Evolutionary conservation across 768 basidiomycete genomes (phyloP).

Genomic region (Suillus subluteus): DNA sequence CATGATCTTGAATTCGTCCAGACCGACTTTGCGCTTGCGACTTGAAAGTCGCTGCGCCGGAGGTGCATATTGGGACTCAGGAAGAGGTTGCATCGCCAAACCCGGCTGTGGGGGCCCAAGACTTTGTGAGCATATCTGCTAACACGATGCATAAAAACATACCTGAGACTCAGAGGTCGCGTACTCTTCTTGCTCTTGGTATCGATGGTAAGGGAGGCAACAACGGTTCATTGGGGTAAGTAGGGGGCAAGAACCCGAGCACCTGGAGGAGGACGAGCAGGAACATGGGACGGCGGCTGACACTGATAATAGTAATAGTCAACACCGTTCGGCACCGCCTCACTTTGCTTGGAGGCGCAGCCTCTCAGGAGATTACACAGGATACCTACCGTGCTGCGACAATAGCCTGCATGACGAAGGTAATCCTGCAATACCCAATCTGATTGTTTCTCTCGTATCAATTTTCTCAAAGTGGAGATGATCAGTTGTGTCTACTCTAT

Average conservation of each 20-base stretch:
- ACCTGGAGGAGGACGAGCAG: conserved; percentile 40
- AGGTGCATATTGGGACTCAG: no score
- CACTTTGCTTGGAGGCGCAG: conserved; percentile 32
- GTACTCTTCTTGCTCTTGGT: conserved; percentile 29
- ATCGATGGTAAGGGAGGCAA: conserved; percentile 24
- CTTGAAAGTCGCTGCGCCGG: no score
- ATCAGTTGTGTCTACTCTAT: conserved; percentile 2
- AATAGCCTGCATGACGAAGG: conserved; percentile 37
- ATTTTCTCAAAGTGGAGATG: conserved; percentile 7
- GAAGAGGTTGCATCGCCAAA: no score
- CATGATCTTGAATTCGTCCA: no score
- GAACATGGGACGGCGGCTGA: conserved; percentile 34
- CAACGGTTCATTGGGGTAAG: conserved; percentile 36
- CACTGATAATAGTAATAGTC: conserved; percentile 44
- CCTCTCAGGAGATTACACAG: conserved; percentile 38
- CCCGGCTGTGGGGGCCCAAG: conserved; percentile 1
- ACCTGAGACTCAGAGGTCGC: conserved; percentile 22
- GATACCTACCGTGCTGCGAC: conserved; percentile 48
- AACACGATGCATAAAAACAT: conserved; percentile 4
- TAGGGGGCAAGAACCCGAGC: conserved; percentile 39
- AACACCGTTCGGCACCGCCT: conserved; percentile 36
- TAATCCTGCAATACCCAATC: conserved; percentile 12
- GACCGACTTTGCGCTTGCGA: no score
- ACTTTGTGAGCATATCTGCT: conserved; percentile 15
- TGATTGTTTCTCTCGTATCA: conserved; percentile 8